These are phyloP conservation scores for Ophiostoma quercus DNA, from an alignment of 2,329 filamentous ascomycete genomes.

Conservation along the genomic window DNA sequence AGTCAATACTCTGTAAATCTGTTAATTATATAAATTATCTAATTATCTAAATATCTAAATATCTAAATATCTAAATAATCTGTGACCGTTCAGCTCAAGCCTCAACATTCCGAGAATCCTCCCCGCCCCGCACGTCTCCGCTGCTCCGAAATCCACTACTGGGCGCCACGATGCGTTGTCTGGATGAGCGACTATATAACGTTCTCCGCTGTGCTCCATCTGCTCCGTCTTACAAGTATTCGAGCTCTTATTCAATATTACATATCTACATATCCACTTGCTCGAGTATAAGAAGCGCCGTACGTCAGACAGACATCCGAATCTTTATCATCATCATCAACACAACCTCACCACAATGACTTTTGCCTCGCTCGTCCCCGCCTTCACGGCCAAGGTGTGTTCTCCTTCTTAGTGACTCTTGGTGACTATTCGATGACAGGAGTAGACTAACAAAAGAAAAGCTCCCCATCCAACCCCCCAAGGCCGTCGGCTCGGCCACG, in stretches of 20 bases:
- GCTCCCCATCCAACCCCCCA: constrained; percentile 32
- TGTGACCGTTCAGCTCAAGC: no score
- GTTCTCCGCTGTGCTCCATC: neutral
- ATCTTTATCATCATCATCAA: no score
- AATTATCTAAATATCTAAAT: no score
- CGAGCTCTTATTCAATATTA: neutral
- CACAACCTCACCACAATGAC: constrained; percentile 31
- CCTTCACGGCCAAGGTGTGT: constrained; percentile 37
- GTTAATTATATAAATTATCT: no score
- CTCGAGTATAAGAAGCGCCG: no score
- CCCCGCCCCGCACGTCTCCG: constrained; percentile 1
- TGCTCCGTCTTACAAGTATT: neutral
- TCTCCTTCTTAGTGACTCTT: no score
- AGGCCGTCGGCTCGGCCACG: constrained; percentile 31
- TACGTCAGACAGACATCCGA: no score
- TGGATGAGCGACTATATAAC: neutral
- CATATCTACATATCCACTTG: no score
- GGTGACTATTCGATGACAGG: no score
- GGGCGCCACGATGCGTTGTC: neutral
- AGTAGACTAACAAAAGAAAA: constrained; percentile 21
- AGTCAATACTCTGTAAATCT: no score
- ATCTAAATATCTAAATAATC: no score
- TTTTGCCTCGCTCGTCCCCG: constrained; percentile 40
- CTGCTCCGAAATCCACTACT: constrained; percentile 8
- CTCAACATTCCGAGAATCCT: neutral